phyloP scores from a whole-genome alignment of 2,329 filamentous ascomycete genomes.

The Pseudogymnoascus sp. region DNA sequence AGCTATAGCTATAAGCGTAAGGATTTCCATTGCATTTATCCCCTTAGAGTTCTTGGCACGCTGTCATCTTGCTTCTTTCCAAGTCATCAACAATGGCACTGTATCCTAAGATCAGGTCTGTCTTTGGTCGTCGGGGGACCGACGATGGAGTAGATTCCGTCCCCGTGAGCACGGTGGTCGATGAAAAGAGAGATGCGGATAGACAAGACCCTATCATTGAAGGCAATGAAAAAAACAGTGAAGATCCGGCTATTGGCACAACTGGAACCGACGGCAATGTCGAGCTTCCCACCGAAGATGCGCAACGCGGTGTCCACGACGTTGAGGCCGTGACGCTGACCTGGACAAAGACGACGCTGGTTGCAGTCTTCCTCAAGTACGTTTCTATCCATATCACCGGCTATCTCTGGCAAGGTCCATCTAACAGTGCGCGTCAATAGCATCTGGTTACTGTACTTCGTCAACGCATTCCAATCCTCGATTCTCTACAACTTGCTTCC shows the following conservation, averaged over 20 bases:
- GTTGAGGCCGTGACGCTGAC: conserved; percentile 44
- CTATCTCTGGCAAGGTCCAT: not conserved
- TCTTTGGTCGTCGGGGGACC: conserved; percentile 11
- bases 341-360: conserved; percentile 41
- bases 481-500: conserved; percentile 25
- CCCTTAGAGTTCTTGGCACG: not conserved
- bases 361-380: conserved; percentile 39
- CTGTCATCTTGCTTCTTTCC: not conserved
- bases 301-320: conserved; percentile 36
- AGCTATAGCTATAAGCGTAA: conserved; percentile 3
- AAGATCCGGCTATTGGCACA: not conserved
- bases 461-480: conserved; percentile 33
- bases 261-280: not conserved
- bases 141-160: conserved; percentile 10
- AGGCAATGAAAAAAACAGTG: not conserved
- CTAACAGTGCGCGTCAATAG: conserved; percentile 23
- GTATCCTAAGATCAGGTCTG: conserved; percentile 11
- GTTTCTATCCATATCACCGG: conserved; percentile 17
- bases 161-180: not conserved
- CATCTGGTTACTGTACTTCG: conserved; percentile 37
- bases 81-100: conserved; percentile 13
- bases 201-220: not conserved
- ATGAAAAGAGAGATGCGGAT: not conserved
- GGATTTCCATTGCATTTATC: not conserved
- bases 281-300: conserved; percentile 16